Conservation (phyloP, 352 stramenopile species). For the Globisporangium heterothallicum region DNA sequence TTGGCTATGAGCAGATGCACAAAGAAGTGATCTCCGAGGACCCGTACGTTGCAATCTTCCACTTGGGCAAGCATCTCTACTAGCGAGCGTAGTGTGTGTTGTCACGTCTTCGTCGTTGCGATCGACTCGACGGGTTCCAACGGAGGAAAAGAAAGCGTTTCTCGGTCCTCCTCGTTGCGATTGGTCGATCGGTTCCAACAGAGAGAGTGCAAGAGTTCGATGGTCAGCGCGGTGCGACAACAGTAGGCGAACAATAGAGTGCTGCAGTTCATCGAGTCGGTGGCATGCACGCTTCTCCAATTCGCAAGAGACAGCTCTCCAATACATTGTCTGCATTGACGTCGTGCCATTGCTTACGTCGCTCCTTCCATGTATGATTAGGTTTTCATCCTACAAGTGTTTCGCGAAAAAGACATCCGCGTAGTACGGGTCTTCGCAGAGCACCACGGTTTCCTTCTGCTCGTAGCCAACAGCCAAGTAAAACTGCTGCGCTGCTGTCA, state of each 20-base stretch:
- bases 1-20: conserved; percentile 24
- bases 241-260: no score
- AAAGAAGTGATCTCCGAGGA: conserved; percentile 25
- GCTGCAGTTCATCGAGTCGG: no score
- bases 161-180: not conserved
- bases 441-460: conserved; percentile 11
- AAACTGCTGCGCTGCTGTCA: conserved; percentile 22
- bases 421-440: conserved; percentile 22
- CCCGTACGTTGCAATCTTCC: conserved; percentile 24
- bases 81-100: not conserved
- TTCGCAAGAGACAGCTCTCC: no score
- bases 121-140: not conserved
- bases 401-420: conserved; percentile 26
- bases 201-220: not conserved
- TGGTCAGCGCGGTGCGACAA: no score
- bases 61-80: conserved; percentile 31
- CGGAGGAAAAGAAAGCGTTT: not conserved
- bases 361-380: not conserved
- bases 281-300: no score
- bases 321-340: no score
- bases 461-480: conserved; percentile 25
- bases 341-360: no score
- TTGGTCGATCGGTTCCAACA: not conserved
- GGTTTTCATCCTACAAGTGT: conserved; percentile 1
- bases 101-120: not conserved